phyloP scores from a whole-genome alignment of 202 grass and related monocot species.

The Panicum hallii region DNA sequence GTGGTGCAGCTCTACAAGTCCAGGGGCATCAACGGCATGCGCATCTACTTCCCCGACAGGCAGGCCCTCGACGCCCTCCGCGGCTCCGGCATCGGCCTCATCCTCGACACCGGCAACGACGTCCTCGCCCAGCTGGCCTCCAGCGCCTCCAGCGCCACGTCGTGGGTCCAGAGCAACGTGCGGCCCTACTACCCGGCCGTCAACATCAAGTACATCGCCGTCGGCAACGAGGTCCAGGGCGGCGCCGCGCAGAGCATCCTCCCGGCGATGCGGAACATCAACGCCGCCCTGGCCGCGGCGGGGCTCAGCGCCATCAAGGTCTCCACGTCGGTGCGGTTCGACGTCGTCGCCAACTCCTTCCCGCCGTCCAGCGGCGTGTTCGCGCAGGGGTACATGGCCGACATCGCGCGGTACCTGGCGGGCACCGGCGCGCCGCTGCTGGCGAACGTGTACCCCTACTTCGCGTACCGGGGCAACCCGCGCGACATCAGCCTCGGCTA shows the following conservation, averaged over 20 bases:
- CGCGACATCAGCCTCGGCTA: slow-evolving; percentile 44
- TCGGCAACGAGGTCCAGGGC: slow-evolving; percentile 66
- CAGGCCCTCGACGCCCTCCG: slow-evolving; percentile 41
- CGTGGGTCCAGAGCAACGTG: slow-evolving; percentile 61
- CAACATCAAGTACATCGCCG: slow-evolving; percentile 64
- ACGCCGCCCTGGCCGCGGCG: not conserved
- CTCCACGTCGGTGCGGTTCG: slow-evolving; percentile 52
- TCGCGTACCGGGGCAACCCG: slow-evolving; percentile 52
- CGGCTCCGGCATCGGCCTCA: slow-evolving; percentile 41
- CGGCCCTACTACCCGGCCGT: slow-evolving; percentile 45
- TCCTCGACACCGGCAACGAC: slow-evolving; percentile 44
- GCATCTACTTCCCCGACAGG: slow-evolving; percentile 53
- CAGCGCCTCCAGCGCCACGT: slow-evolving; percentile 7
- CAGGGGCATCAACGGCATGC: slow-evolving; percentile 48
- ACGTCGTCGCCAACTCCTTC: slow-evolving; percentile 21
- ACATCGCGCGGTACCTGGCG: slow-evolving; percentile 36
- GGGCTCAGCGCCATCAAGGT: slow-evolving; percentile 53
- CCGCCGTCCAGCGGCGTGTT: slow-evolving; percentile 61
- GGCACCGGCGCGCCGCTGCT: slow-evolving; percentile 53
- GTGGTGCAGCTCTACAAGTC: slow-evolving; percentile 59
- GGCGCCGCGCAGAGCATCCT: slow-evolving; percentile 44
- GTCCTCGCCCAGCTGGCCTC: not conserved
- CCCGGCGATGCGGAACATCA: slow-evolving; percentile 67
- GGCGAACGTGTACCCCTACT: slow-evolving; percentile 71
- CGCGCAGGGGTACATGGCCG: slow-evolving; percentile 42